These are phyloP conservation scores for Teunomyces lycoperdinae DNA, from an alignment of 805 yeast species.

Conservation along the genomic window DNA sequence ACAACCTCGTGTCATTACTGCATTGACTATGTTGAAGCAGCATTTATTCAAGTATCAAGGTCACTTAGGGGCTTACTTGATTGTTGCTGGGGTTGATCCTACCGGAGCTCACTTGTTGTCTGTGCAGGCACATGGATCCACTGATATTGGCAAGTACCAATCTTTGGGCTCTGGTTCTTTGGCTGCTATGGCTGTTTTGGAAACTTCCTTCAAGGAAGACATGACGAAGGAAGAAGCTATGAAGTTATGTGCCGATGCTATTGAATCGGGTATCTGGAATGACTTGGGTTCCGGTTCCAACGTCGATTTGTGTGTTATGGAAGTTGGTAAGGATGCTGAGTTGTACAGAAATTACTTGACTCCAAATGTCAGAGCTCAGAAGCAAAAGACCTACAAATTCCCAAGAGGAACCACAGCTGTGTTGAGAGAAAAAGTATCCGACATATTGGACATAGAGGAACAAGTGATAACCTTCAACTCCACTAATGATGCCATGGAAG, in stretches of 20 bases:
- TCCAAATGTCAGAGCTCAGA: conserved; percentile 83
- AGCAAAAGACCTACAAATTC: conserved; percentile 81
- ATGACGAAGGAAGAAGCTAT: conserved; percentile 88
- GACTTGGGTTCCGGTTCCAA: conserved; percentile 98
- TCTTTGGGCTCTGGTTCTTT: conserved; percentile 95
- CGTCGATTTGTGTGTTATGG: conserved; percentile 97
- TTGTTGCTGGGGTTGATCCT: conserved; percentile 97
- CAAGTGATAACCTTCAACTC: conserved; percentile 14
- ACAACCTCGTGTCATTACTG: conserved; percentile 89
- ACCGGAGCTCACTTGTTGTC: conserved; percentile 92
- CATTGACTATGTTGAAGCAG: conserved; percentile 89
- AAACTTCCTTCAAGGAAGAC: conserved; percentile 78
- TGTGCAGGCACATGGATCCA: conserved; percentile 96
- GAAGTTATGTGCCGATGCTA: conserved; percentile 85
- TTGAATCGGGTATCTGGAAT: conserved; percentile 97
- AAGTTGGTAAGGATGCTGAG: conserved; percentile 82
- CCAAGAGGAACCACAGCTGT: conserved; percentile 93
- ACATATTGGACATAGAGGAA: conserved; percentile 67
- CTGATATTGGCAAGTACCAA: conserved; percentile 91
- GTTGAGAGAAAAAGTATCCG: conserved; percentile 63
- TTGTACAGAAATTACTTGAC: conserved; percentile 83
- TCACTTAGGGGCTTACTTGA: conserved; percentile 93
- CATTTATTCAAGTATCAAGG: conserved; percentile 97
- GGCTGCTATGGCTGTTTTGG: conserved; percentile 98
- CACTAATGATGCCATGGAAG: conserved; percentile 9